Percentiles rank a stretch among this genome's conserved stretches.
These are phyloP conservation scores for Cercospora sp. DNA, from an alignment of 2,329 filamentous ascomycete genomes.

Conservation along the genomic window DNA sequence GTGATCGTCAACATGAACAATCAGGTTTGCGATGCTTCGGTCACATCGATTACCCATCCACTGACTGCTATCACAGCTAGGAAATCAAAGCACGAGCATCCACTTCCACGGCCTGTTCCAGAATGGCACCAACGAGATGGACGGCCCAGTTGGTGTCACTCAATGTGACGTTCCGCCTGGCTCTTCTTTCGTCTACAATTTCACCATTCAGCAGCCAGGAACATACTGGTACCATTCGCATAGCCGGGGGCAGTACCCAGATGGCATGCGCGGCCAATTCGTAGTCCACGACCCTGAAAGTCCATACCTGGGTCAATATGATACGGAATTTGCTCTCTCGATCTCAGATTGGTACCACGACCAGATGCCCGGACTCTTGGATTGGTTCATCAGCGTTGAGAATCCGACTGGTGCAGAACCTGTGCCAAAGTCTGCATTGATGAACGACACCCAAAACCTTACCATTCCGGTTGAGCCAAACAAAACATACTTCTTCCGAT, in stretches of 20 bases:
- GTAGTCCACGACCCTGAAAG: conserved; percentile 63
- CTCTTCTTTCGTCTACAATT: conserved; percentile 64
- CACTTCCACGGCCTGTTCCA: conserved; percentile 80
- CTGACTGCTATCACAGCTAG: conserved; percentile 42
- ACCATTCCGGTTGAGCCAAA: conserved; percentile 50
- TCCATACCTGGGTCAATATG: conserved; percentile 54
- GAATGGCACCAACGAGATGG: conserved; percentile 73
- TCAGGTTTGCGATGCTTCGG: conserved; percentile 37
- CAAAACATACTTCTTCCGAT: conserved; percentile 63
- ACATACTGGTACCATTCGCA: conserved; percentile 69
- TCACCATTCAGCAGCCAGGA: conserved; percentile 56
- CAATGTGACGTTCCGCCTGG: conserved; percentile 68
- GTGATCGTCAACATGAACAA: conserved; percentile 70
- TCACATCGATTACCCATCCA: too few relatives aligned
- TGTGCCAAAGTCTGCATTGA: conserved; percentile 63
- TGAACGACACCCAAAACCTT: conserved; percentile 61
- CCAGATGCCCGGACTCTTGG: conserved; percentile 51
- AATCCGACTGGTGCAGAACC: conserved; percentile 64
- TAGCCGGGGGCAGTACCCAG: conserved; percentile 63
- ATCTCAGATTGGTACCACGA: conserved; percentile 75
- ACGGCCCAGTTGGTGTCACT: conserved; percentile 67
- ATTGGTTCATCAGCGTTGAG: conserved; percentile 54
- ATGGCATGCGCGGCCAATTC: conserved; percentile 67
- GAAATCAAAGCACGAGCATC: conserved; percentile 64
- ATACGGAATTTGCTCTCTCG: conserved; percentile 64